A percentile compares a stretch with the other conserved stretches of the same genome.
Evolutionary conservation across 768 basidiomycete species (phyloP).

Genomic region (Rhodotorula paludigena): DNA sequence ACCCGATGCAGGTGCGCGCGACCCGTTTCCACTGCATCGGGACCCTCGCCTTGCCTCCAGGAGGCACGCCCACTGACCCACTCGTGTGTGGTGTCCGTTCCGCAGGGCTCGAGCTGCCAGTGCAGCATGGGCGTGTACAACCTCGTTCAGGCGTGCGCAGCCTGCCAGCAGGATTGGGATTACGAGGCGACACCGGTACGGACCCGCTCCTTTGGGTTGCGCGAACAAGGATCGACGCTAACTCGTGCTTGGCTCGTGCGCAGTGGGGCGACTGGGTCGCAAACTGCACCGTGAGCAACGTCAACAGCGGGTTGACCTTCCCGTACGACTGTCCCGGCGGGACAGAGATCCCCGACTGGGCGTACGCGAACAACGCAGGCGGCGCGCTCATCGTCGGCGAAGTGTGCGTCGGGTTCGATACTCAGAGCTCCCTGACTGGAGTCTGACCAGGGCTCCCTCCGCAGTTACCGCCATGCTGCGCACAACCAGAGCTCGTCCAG

Average conservation of each 20-base stretch:
- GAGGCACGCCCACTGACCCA: neutral
- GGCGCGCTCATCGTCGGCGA: conserved; percentile 1
- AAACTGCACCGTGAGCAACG: conserved; percentile 28
- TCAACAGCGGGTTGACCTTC: conserved; percentile 22
- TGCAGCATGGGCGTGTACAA: conserved; percentile 34
- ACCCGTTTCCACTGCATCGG: too few species aligned
- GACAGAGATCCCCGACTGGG: conserved; percentile 24
- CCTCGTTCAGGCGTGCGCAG: conserved; percentile 29
- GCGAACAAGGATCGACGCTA: neutral
- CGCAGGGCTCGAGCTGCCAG: neutral
- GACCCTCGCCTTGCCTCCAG: neutral
- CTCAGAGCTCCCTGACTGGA: too few species aligned
- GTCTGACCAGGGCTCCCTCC: neutral
- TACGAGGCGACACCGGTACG: conserved; percentile 17
- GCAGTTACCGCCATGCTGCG: neutral
- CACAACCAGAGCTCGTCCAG: too few species aligned
- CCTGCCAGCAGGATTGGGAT: conserved; percentile 9
- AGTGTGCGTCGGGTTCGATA: neutral
- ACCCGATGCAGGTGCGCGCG: neutral
- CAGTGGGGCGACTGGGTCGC: conserved; percentile 33
- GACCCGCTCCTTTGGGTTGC: neutral
- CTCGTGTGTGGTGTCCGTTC: fast-evolving
- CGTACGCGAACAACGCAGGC: conserved; percentile 16
- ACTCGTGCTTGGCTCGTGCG: neutral
- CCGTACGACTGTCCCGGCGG: conserved; percentile 7